Percentiles rank a stretch among this genome's conserved stretches.
Evolutionary conservation across 2,329 filamentous ascomycete species (phyloP).

Genomic region (Lojkania enalia): DNA sequence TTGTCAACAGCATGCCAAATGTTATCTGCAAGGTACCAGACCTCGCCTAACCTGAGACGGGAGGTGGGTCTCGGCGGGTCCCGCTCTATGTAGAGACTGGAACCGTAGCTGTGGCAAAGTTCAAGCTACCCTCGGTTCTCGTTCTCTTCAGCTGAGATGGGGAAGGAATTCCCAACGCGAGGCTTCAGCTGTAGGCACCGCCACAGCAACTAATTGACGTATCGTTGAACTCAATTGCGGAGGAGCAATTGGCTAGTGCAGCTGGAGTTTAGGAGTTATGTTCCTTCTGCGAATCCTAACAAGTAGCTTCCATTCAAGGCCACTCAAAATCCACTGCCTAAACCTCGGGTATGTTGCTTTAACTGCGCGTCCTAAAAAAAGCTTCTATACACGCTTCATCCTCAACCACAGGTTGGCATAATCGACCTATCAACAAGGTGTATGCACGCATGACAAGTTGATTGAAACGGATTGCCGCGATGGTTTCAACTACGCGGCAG

Average conservation of each 20-base stretch:
- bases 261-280: background rate
- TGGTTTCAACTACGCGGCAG: too few relatives aligned
- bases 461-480: too few relatives aligned
- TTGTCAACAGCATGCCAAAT: background rate
- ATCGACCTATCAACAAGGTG: background rate
- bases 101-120: background rate
- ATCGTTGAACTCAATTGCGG: background rate
- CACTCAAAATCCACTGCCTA: background rate
- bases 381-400: background rate
- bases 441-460: too few relatives aligned
- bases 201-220: conserved; percentile 20
- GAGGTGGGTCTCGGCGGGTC: conserved; percentile 34
- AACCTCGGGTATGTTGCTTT: conserved; percentile 5
- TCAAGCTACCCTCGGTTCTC: conserved; percentile 12
- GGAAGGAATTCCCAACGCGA: conserved; percentile 8
- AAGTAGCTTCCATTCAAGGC: background rate
- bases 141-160: conserved; percentile 12
- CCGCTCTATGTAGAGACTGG: conserved; percentile 34
- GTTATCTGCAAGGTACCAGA: conserved; percentile 17
- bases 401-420: background rate
- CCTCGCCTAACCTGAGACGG: conserved; percentile 36
- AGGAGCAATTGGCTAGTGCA: background rate
- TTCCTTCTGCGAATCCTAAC: background rate
- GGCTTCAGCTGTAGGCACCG: conserved; percentile 23
- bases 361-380: conserved; percentile 3